These are phyloP conservation scores for Daedalea quercina DNA, from an alignment of 768 basidiomycete genomes.

Conservation along the genomic window DNA sequence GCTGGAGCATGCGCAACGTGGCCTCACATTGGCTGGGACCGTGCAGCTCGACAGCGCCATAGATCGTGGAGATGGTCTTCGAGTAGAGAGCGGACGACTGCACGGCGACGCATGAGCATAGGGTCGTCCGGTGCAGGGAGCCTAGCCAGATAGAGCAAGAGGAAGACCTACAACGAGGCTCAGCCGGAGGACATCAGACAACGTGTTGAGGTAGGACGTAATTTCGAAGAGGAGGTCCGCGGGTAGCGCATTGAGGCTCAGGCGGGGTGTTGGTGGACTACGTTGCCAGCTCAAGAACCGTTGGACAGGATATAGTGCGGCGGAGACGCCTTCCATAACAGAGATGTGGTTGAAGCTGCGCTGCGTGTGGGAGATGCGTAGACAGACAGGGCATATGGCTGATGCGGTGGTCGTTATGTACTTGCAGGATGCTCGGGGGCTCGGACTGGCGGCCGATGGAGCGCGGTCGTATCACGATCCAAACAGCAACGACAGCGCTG, in stretches of 20 bases:
- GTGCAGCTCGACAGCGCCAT: conserved; percentile 48
- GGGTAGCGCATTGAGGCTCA: conserved; percentile 27
- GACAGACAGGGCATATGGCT: background rate
- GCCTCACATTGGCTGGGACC: conserved; percentile 51
- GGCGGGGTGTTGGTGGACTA: background rate
- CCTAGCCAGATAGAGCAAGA: background rate
- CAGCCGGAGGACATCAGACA: conserved; percentile 50
- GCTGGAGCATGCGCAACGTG: conserved; percentile 60
- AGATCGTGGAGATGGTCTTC: conserved; percentile 51
- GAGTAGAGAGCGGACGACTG: conserved; percentile 52
- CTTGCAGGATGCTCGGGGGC: background rate
- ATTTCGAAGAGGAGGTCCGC: conserved; percentile 66
- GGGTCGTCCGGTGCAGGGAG: background rate
- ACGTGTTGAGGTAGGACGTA: conserved; percentile 43
- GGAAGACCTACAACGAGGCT: conserved; percentile 47
- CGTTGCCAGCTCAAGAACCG: background rate
- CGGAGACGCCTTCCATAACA: background rate
- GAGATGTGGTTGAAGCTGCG: background rate
- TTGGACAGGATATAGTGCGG: background rate
- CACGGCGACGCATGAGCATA: background rate
- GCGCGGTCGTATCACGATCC: too few relatives aligned
- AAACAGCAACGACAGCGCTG: too few relatives aligned
- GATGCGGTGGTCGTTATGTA: background rate
- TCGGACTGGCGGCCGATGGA: too few relatives aligned
- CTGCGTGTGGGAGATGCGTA: background rate